Percentiles rank a stretch among this genome's conserved stretches.
phyloP scores from a whole-genome alignment of 306 rosid genomes.

The Castanea crenata region DNA sequence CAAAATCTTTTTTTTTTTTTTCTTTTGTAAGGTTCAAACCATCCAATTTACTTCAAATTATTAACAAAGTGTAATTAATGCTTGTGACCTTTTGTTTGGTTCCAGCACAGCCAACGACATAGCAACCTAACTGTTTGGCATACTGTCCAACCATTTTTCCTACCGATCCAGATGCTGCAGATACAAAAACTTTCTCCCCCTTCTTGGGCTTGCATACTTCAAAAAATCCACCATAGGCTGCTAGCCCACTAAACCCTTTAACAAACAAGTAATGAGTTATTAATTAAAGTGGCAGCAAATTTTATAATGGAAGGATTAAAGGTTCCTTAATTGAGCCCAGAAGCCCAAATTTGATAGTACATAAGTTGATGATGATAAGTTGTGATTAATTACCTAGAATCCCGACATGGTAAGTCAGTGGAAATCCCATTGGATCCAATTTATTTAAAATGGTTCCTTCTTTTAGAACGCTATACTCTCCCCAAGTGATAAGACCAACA shows the following conservation, averaged over 20 bases:
- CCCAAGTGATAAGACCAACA: slow-evolving; percentile 65
- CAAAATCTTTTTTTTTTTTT: neutral
- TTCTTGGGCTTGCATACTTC: slow-evolving; percentile 54
- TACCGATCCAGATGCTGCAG: slow-evolving; percentile 68
- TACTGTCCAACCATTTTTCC: slow-evolving; percentile 74
- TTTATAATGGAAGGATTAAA: too few relatives aligned
- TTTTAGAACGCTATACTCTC: slow-evolving; percentile 55
- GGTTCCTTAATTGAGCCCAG: neutral
- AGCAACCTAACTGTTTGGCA: slow-evolving; percentile 72
- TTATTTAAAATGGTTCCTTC: slow-evolving; percentile 47
- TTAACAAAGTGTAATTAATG: neutral
- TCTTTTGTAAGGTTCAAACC: neutral
- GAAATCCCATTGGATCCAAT: slow-evolving; percentile 56
- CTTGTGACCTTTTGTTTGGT: slow-evolving; percentile 54
- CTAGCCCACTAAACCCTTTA: slow-evolving; percentile 58
- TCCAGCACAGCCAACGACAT: slow-evolving; percentile 80
- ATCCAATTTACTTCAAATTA: neutral
- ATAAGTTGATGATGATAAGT: neutral
- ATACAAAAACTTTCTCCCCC: slow-evolving; percentile 74
- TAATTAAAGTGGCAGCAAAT: neutral
- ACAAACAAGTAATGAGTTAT: neutral
- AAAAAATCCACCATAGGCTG: slow-evolving; percentile 73
- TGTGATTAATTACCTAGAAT: slow-evolving; percentile 40
- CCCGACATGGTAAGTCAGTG: slow-evolving; percentile 59
- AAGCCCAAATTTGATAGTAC: neutral